These are phyloP conservation scores for Agmasoma carcini DNA, from an alignment of 371 early-diverging fungal genomes.

Conservation along the genomic window DNA sequence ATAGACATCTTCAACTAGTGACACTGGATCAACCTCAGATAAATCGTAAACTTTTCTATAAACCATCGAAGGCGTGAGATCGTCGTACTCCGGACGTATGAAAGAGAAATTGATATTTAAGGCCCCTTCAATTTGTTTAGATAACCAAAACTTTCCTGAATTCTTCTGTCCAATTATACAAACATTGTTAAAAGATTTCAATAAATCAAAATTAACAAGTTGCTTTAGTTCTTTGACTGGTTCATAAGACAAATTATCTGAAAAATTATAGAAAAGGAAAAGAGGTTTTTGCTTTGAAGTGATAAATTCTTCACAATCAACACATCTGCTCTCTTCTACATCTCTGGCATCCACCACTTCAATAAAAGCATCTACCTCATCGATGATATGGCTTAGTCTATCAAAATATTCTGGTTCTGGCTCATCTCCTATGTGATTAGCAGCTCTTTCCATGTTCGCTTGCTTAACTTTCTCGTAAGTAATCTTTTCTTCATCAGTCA, in stretches of 20 bases:
- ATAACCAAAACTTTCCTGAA: constrained; percentile 18
- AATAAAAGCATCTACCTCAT: constrained; percentile 8
- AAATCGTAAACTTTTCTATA: not conserved
- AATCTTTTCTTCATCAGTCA: constrained; percentile 8
- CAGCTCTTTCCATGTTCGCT: not conserved
- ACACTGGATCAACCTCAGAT: not conserved
- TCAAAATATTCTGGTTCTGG: not conserved
- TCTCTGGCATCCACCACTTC: constrained; percentile 22
- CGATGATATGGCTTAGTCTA: not conserved
- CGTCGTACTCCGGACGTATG: not conserved
- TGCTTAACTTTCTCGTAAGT: constrained; percentile 8
- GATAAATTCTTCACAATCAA: constrained; percentile 11
- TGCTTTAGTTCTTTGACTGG: not conserved
- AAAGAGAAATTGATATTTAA: not conserved
- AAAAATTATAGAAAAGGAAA: constrained; percentile 2
- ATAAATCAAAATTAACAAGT: not conserved
- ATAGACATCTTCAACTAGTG: not conserved
- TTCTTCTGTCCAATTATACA: constrained; percentile 18
- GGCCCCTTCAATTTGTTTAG: not conserved
- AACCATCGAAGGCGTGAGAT: not conserved
- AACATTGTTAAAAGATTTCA: not conserved
- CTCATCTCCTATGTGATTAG: constrained; percentile 4
- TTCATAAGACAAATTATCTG: not conserved
- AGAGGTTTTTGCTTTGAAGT: not conserved
- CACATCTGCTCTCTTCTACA: constrained; percentile 8